Conservation (phyloP, 1,284 basidiomycete genomes). For the Fomitiporia mediterranea region DNA sequence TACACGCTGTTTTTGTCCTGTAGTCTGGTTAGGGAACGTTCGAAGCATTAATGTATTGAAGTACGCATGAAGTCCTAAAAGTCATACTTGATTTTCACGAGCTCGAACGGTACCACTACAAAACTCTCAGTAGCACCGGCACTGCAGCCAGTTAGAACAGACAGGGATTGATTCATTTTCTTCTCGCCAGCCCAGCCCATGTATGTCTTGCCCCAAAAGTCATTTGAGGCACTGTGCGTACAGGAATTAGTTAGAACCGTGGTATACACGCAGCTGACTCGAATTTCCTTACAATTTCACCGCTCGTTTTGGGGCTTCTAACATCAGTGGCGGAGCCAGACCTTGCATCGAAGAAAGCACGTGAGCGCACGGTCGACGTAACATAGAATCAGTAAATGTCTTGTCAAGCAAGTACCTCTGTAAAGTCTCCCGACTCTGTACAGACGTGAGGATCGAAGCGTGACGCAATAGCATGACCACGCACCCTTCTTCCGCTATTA, state of each 20-base stretch:
- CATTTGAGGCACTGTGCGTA: conserved; percentile 68
- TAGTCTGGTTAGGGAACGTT: conserved; percentile 44
- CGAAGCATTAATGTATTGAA: conserved; percentile 1
- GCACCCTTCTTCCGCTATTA: conserved; percentile 83
- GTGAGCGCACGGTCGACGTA: neutral
- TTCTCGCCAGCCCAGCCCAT: conserved; percentile 56
- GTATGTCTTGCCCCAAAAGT: conserved; percentile 90
- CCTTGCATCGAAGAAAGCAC: conserved; percentile 38
- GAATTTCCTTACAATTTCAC: conserved; percentile 80
- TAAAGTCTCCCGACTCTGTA: conserved; percentile 79
- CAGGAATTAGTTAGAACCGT: neutral
- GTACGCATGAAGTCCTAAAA: neutral
- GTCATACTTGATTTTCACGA: conserved; percentile 87
- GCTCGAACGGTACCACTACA: conserved; percentile 92
- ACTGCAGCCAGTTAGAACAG: conserved; percentile 86
- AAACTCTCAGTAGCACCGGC: conserved; percentile 96
- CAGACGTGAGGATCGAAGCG: neutral
- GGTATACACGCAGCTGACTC: neutral
- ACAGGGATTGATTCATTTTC: conserved; percentile 86
- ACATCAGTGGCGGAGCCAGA: conserved; percentile 87
- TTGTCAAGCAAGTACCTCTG: conserved; percentile 67
- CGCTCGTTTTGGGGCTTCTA: conserved; percentile 98
- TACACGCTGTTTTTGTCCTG: conserved; percentile 91
- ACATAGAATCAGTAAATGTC: neutral
- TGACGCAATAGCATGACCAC: conserved; percentile 25